phyloP scores from a whole-genome alignment of 2,329 filamentous ascomycete genomes.

The Fusarium virguliforme region DNA sequence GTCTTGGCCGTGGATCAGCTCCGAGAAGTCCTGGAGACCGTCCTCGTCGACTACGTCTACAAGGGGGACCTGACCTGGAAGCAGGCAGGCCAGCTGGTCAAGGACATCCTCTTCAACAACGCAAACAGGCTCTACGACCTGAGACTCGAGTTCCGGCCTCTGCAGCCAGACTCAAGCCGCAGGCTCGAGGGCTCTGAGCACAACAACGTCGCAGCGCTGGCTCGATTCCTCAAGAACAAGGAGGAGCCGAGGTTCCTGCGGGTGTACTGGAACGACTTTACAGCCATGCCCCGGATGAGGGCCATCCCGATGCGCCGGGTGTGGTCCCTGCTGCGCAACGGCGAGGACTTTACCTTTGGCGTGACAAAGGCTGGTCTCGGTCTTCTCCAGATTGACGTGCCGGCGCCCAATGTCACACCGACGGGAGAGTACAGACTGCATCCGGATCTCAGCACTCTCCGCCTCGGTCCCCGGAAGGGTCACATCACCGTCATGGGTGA shows the following conservation, averaged over 20 bases:
- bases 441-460: constrained; percentile 77
- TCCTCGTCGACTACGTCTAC: constrained; percentile 78
- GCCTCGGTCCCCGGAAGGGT: constrained; percentile 69
- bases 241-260: constrained; percentile 76
- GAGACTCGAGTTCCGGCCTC: constrained; percentile 60
- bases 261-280: constrained; percentile 85
- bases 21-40: constrained; percentile 77
- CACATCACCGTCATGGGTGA: constrained; percentile 78
- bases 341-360: constrained; percentile 67
- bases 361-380: constrained; percentile 77
- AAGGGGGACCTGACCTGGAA: constrained; percentile 72
- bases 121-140: constrained; percentile 83
- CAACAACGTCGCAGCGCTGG: constrained; percentile 30
- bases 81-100: constrained; percentile 76
- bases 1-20: constrained; percentile 81
- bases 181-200: constrained; percentile 22
- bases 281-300: constrained; percentile 76
- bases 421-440: constrained; percentile 78
- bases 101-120: constrained; percentile 82
- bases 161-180: constrained; percentile 22
- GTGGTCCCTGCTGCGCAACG: constrained; percentile 61
- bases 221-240: constrained; percentile 63
- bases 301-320: constrained; percentile 77
- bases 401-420: constrained; percentile 68
- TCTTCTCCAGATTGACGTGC: constrained; percentile 77